Base-by-base conservation (phyloP, 2,329 filamentous ascomycete genomes). In the Hypoxylon sp. region DNA sequence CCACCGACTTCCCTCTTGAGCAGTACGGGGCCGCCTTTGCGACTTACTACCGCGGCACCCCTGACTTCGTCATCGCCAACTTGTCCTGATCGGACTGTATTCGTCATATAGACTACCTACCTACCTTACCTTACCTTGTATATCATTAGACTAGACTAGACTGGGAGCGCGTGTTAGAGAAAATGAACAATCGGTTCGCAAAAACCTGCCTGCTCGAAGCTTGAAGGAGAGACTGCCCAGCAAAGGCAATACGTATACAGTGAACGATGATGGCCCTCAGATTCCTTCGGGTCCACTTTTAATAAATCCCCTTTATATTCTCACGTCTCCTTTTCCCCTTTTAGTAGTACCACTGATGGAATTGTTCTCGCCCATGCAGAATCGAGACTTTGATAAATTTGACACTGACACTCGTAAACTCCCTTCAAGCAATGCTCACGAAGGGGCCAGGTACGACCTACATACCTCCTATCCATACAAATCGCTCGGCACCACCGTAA, bases 401-500 rank as follows among this genome's bases (percentile, higher is more conserved):
- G 36, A 40, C 20, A 20, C 6, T 11, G 14, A 3, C 16, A 7
- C n/a, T 6, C 4, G 5, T 8, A 38, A 38, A 6, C n/a, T 38
- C 14, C 2, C n/a, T n/a, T 38, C 36, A 18, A 18, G 18, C 8
- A n/a, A 38, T 18, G n/a, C n/a, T 18, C n/a, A 16, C n/a, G 14
- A 5, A 18, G n/a, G 6, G 5, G n/a, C n/a, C 8, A 12, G 14
- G 30, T 9, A 18, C 7, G n/a, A 38, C n/a, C n/a, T n/a, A n/a
- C n/a, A 18, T 16, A 12, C 36, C 14, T 8, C 22, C 24, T 60
- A 65, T 49, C 38, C 30, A 26, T 51, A 64, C 20, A 67, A 51
- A 48, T 70, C 65, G n/a, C 61, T 49, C 2, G 65, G 65, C 44
- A 70, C 33, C 9, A 51, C 45, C 22, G 77, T 79, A 53, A 81